Evolutionary conservation across 192 early-diverging fungal species (phyloP), one percentile per base, ranked within the genome.

Genomic region (Coemansia sp.): DNA sequence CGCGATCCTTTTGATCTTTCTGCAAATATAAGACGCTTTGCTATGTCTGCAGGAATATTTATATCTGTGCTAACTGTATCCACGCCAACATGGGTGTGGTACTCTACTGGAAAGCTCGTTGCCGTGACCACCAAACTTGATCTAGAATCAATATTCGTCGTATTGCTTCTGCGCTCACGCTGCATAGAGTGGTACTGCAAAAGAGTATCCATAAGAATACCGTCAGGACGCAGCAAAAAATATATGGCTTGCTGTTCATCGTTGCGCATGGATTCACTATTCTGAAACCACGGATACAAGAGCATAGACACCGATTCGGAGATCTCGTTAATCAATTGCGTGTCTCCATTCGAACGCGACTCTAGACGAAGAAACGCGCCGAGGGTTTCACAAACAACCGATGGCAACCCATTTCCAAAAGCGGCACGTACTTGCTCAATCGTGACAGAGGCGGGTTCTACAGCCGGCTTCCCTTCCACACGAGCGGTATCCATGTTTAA

Each of bases 181-280:
- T 70, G 79, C 74, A 82, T 19, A 40, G 65, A 10, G 46, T 82
- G 65, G 71, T 82, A 82, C 55, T 77, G 80, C 40, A 77, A 65
- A 42, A 82, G 75, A 1, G 71, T 77, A 48, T 82, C 69, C 10
- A 82, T 62, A 6, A 76, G 59, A 7, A 56, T 58, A 1, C 75
- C 75, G 43, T 70, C 68, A 2, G 80, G 80, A 7, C 71, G 80
- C 55, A 82, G 61, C 25, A 82, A 56, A 45, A 50, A 32, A 32
- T 82, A 77, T 63, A 82, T 43, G n/a, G 74, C 40, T 4, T 42
- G 51, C 43, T 76, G 64, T 44, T 74, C 75, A 58, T 70, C 68
- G n/a, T 46, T 20, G 44, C 64, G 53, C 74, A 82, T 76, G 16
- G 68, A 46, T 32, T 67, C 61, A 72, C 75, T 74, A 22, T 64